Percentiles rank a stretch among this genome's conserved stretches.
phyloP scores from a whole-genome alignment of 192 early-diverging fungal species.

The Chytriomyces sp. region DNA sequence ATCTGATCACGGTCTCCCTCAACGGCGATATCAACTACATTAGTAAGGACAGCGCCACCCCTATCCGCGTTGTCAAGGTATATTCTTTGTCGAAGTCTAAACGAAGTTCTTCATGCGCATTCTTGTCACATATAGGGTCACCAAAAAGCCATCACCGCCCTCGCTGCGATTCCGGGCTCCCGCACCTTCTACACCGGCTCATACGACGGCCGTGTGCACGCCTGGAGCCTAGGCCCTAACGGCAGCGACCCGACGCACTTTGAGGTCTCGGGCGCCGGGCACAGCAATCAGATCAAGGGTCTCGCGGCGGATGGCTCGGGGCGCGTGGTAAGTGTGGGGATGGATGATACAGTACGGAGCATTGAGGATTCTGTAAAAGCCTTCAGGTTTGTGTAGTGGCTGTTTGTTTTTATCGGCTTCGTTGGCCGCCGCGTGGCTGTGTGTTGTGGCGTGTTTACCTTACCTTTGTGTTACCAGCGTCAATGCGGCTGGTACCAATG shows the following conservation, averaged over 20 bases:
- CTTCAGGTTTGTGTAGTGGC: conserved; percentile 41
- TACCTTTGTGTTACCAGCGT: neutral
- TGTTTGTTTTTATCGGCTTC: neutral
- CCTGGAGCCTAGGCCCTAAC: conserved; percentile 20
- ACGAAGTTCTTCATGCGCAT: neutral
- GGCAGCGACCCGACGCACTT: conserved; percentile 1
- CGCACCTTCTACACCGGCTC: conserved; percentile 80
- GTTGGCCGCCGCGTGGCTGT: neutral
- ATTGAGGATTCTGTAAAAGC: conserved; percentile 32
- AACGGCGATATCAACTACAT: conserved; percentile 89
- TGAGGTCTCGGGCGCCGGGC: conserved; percentile 63
- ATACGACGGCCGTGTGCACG: conserved; percentile 85
- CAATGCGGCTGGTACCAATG: conserved; percentile 40
- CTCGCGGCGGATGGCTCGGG: conserved; percentile 47
- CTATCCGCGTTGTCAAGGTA: conserved; percentile 59
- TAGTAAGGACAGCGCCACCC: conserved; percentile 53
- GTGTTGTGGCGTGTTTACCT: neutral
- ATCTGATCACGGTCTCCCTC: conserved; percentile 77
- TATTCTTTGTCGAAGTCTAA: neutral
- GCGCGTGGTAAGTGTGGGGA: conserved; percentile 64
- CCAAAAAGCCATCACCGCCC: conserved; percentile 79
- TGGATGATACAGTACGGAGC: conserved; percentile 72
- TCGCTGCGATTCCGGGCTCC: conserved; percentile 53
- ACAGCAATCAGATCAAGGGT: conserved; percentile 75
- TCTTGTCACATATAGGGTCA: conserved; percentile 64